These are phyloP conservation scores for Colletotrichum sp. DNA, from an alignment of 2,329 filamentous ascomycete genomes.

Conservation along the genomic window DNA sequence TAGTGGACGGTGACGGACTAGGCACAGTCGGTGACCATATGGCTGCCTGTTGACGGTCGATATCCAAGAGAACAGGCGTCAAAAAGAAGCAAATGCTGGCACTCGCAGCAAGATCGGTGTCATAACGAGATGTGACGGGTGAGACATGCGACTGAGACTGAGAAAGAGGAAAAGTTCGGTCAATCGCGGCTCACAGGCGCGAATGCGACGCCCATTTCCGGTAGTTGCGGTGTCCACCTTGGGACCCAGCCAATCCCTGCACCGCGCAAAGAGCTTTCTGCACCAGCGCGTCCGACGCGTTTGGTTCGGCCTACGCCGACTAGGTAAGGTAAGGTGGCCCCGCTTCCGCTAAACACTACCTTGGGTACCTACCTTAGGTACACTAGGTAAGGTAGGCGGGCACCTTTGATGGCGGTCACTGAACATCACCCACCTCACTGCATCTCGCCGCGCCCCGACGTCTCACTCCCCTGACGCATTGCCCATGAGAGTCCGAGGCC, in stretches of 20 bases:
- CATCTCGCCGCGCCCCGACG: not conserved
- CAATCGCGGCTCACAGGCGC: not conserved
- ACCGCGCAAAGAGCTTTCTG: not conserved
- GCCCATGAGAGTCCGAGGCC: not conserved
- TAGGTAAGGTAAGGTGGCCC: not conserved
- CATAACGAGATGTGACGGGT: slow-evolving; percentile 1
- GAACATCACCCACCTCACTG: not conserved
- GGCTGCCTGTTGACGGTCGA: not conserved
- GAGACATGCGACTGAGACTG: slow-evolving; percentile 2
- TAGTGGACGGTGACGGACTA: not conserved
- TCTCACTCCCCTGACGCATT: not conserved
- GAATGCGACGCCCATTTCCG: slow-evolving; percentile 6
- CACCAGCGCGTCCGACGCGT: slow-evolving; percentile 17
- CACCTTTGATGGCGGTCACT: not conserved
- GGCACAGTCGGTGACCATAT: not conserved
- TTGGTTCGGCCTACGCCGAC: not conserved
- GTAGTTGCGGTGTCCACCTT: slow-evolving; percentile 1
- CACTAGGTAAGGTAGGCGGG: not conserved
- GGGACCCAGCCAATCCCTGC: slow-evolving; percentile 5
- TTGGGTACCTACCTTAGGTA: not conserved
- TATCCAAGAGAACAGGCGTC: not conserved
- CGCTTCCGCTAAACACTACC: not conserved
- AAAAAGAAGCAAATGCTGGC: slow-evolving; percentile 4
- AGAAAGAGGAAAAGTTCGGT: slow-evolving; percentile 14
- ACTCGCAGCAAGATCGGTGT: not conserved